Percentiles rank a stretch among this genome's conserved stretches.
These are phyloP conservation scores for Westerdykella aurantiaca DNA, from an alignment of 2,329 filamentous ascomycete genomes.

Conservation along the genomic window DNA sequence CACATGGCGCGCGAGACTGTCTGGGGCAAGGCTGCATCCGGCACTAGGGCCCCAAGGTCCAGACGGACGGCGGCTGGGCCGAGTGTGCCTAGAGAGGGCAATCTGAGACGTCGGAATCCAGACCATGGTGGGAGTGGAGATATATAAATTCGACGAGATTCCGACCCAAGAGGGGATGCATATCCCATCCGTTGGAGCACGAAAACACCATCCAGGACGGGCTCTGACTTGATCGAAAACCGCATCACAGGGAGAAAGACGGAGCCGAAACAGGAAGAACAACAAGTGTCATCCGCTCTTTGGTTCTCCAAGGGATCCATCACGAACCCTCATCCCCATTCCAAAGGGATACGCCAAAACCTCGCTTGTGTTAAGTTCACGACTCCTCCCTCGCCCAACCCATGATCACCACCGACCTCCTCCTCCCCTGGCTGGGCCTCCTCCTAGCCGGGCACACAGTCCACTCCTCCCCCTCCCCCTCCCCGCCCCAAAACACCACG, in stretches of 20 bases:
- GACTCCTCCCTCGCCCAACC: neutral
- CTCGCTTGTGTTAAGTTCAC: neutral
- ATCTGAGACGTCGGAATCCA: slow-evolving; percentile 32
- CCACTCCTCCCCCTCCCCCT: slow-evolving; percentile 17
- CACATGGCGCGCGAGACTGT: neutral
- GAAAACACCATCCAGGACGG: no score
- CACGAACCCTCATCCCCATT: neutral
- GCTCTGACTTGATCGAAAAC: neutral
- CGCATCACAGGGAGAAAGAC: neutral
- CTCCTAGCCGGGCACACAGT: neutral
- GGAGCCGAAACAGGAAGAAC: no score
- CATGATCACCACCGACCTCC: neutral
- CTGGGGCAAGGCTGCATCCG: neutral
- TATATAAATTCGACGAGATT: slow-evolving; percentile 13
- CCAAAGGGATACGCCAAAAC: no score
- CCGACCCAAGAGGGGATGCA: neutral
- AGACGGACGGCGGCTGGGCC: slow-evolving; percentile 2
- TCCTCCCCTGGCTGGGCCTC: neutral
- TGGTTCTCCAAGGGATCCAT: no score
- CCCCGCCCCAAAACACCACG: slow-evolving; percentile 7
- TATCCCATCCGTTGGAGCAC: no score
- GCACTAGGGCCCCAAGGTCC: neutral
- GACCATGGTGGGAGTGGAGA: slow-evolving; percentile 17
- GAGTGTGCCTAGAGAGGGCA: slow-evolving; percentile 18
- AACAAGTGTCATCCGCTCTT: no score